A percentile compares a stretch with the other conserved stretches of the same genome.
Evolutionary conservation across 179 eudicot species (phyloP).

Genomic region (Spinacia oleracea): DNA sequence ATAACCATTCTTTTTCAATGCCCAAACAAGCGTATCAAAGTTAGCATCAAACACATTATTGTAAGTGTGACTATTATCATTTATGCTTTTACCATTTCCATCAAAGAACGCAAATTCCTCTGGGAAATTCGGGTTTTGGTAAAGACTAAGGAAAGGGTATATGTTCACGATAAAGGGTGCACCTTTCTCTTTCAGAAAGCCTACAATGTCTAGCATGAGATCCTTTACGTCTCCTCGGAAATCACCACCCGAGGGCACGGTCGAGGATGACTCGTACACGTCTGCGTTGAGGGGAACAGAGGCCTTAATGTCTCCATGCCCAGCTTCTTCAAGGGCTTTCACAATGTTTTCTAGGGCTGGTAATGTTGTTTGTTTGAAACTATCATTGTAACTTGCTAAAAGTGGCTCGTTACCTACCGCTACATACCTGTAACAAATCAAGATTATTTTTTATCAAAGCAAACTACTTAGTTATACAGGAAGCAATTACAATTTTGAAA

Average conservation of each 20-base stretch:
- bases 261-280: conserved; percentile 55
- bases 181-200: conserved; percentile 37
- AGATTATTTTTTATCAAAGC: no score
- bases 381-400: conserved; percentile 62
- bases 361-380: conserved; percentile 38
- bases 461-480: no score
- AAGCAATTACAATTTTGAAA: neutral
- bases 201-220: conserved; percentile 51
- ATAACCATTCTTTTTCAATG: conserved; percentile 48
- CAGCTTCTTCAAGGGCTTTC: conserved; percentile 64
- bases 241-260: conserved; percentile 58
- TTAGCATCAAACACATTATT: conserved; percentile 66
- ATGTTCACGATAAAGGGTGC: conserved; percentile 76
- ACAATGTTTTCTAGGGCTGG: conserved; percentile 80
- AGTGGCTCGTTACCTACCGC: conserved; percentile 96
- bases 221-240: conserved; percentile 59
- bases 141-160: conserved; percentile 73
- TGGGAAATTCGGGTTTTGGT: conserved; percentile 46
- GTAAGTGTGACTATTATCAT: conserved; percentile 44
- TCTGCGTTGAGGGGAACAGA: conserved; percentile 81
- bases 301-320: conserved; percentile 55
- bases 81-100: conserved; percentile 41
- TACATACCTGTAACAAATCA: conserved; percentile 47
- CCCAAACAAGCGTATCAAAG: conserved; percentile 60
- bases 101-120: conserved; percentile 61